Conservation (phyloP, 2,329 filamentous ascomycete genomes). For the Verruconis gallopava region DNA sequence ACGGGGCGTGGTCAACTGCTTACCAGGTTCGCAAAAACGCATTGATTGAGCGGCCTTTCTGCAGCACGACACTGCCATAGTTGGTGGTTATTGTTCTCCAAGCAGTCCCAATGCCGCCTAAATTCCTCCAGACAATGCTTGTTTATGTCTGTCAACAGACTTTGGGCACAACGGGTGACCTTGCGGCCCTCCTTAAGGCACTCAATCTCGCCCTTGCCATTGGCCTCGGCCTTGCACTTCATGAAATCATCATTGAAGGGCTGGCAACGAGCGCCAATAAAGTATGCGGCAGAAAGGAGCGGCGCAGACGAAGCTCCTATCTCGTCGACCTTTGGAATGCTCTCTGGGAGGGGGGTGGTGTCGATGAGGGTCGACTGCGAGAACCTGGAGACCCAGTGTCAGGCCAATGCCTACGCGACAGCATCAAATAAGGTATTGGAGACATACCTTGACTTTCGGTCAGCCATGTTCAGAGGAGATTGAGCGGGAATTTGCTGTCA, state of each 20-base stretch:
- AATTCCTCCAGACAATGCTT: constrained; percentile 86
- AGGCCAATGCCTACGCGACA: too few species aligned
- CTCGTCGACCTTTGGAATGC: constrained; percentile 87
- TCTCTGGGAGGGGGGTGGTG: constrained; percentile 84
- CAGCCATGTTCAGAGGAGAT: constrained; percentile 41
- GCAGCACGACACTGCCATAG: constrained; percentile 84
- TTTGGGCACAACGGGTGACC: constrained; percentile 90
- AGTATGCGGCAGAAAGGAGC: constrained; percentile 82
- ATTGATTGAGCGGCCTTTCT: constrained; percentile 87
- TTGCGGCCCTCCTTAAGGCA: constrained; percentile 94
- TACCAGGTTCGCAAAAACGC: constrained; percentile 92
- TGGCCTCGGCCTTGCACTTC: constrained; percentile 95
- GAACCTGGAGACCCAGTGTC: constrained; percentile 59
- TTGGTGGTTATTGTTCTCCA: constrained; percentile 97
- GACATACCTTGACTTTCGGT: constrained; percentile 45
- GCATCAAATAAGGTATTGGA: too few species aligned
- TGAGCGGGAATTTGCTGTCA: constrained; percentile 18
- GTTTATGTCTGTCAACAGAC: constrained; percentile 96
- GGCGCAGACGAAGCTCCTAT: constrained; percentile 88
- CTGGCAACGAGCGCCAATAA: constrained; percentile 91
- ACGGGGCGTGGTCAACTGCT: too few species aligned
- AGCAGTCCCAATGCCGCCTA: constrained; percentile 84
- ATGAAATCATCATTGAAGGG: constrained; percentile 98
- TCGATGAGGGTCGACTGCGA: constrained; percentile 88
- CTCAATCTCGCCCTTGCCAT: constrained; percentile 80